Evolutionary conservation across 805 yeast genomes (phyloP).

Genomic region (Tetrapisispora taiwanensis): DNA sequence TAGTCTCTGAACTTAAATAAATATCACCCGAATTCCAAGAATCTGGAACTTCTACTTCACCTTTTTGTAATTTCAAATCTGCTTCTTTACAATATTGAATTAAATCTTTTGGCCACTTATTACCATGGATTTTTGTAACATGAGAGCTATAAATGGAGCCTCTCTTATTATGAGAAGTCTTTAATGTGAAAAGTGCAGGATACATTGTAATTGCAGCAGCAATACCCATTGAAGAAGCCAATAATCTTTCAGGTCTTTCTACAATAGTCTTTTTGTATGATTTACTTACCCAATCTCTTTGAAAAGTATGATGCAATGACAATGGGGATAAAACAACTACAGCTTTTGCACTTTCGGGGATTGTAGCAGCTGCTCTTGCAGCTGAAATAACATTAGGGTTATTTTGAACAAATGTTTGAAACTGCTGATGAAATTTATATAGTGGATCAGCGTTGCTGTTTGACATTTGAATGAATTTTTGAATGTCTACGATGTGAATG

Average conservation of each 20-base stretch:
- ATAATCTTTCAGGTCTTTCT: slow-evolving; percentile 71
- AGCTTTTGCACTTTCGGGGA: slow-evolving; percentile 38
- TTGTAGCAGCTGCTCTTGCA: slow-evolving; percentile 26
- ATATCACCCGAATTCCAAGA: slow-evolving; percentile 81
- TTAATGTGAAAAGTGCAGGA: slow-evolving; percentile 47
- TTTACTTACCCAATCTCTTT: slow-evolving; percentile 68
- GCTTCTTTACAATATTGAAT: slow-evolving; percentile 49
- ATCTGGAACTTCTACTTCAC: slow-evolving; percentile 64
- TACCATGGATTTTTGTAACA: slow-evolving; percentile 62
- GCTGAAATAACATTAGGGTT: slow-evolving; percentile 30
- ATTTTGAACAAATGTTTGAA: slow-evolving; percentile 34
- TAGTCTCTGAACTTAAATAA: slow-evolving; percentile 54
- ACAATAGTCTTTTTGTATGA: slow-evolving; percentile 58
- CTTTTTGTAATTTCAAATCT: slow-evolving; percentile 40
- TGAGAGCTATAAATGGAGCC: slow-evolving; percentile 47
- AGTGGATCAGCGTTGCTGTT: slow-evolving; percentile 22
- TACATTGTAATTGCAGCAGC: slow-evolving; percentile 62
- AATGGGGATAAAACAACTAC: slow-evolving; percentile 58
- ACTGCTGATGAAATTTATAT: slow-evolving; percentile 34
- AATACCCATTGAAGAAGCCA: slow-evolving; percentile 70
- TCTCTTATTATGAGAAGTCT: slow-evolving; percentile 31
- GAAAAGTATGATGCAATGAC: slow-evolving; percentile 61
- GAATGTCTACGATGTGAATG: too few relatives aligned
- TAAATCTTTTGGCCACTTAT: slow-evolving; percentile 56
- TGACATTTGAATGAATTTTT: neutral